Evolutionary conservation across 495 filamentous ascomycete genomes (phyloP), one percentile per base, ranked within the genome.

Genomic region (Geoglossum glabrum): DNA sequence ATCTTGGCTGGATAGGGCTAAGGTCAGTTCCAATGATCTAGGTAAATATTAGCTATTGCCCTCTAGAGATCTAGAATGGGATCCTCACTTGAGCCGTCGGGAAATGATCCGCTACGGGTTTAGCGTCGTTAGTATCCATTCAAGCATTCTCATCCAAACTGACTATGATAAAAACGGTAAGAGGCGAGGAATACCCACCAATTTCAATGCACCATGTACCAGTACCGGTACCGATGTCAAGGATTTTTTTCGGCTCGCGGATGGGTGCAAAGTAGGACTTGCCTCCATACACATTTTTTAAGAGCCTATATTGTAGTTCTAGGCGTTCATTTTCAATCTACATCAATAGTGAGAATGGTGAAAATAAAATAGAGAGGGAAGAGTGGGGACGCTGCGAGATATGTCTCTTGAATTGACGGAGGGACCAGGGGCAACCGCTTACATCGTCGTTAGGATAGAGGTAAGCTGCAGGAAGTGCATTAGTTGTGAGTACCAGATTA

Each of bases 141-240:
- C 26, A 2, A 52, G 49, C 13, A 10, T 21, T 52, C 25, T 30
- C 10, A 4, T 1, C 25, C 23, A 15, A 27, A 15, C 49, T 13
- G 49, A 27, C 23, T 13, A 28, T 9, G 19, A 30, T 3, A 45
- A 13, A 52, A 3, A 30, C 7, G 23, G 11, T 5, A 52, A n/a
- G 17, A 52, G 49, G 1, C 1, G 1, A 45, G 23, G 13, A 9
- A 15, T 1, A 45, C 33, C 21, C 54, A 56, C 54, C 54, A 0
- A 66, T 59, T 34, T 64, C 81, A 43, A 85, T 81, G 8, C 81
- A 76, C 82, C 83, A 85, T 57, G 82, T 86, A 1, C 85, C 85
- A 10, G 83, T 85, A 8, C 79, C 84, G 17, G 76, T 80, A 33
- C 81, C 79, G 28, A 87, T 74, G 62, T 87, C 85, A 0, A 89